A percentile compares a stretch with the other conserved stretches of the same genome.
Evolutionary conservation across 2,329 filamentous ascomycete genomes (phyloP).

Genomic region (Magnaporthiopsis incrustans): DNA sequence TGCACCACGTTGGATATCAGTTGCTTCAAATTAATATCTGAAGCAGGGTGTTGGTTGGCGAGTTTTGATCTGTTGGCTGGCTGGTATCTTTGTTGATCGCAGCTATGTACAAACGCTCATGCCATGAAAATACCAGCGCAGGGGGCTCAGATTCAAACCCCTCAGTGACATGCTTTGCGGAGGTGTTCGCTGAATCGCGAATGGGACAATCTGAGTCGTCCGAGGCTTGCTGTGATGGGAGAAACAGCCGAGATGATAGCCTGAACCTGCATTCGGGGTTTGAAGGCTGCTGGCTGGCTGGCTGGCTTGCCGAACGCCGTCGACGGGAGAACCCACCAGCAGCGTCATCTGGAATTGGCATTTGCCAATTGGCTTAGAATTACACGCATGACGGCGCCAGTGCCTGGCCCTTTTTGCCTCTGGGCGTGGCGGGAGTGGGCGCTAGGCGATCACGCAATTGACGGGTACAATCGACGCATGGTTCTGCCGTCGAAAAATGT

Average conservation of each 20-base stretch:
- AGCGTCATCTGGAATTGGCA: neutral
- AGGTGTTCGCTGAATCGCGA: neutral
- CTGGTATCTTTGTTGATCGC: too few species aligned
- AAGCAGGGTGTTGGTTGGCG: too few species aligned
- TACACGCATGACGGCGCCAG: neutral
- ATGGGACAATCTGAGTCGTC: neutral
- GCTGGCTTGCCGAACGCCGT: neutral
- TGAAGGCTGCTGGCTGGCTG: neutral
- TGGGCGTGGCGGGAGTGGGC: neutral
- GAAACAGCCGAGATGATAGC: neutral
- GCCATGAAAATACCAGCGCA: too few species aligned
- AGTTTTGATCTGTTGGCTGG: too few species aligned
- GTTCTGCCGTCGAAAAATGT: constrained; percentile 10
- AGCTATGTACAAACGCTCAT: neutral
- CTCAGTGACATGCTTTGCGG: neutral
- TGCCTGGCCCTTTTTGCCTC: neutral
- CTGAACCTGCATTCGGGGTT: neutral
- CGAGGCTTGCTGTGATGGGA: neutral
- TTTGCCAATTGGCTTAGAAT: neutral
- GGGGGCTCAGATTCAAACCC: too few species aligned
- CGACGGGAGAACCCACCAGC: neutral
- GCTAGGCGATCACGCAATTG: constrained; percentile 5
- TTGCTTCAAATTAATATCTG: too few species aligned
- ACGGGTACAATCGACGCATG: constrained; percentile 2
- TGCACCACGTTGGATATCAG: too few species aligned